Conservation (phyloP, 2,329 filamentous ascomycete genomes). For the Rachicladosporium sp. region DNA sequence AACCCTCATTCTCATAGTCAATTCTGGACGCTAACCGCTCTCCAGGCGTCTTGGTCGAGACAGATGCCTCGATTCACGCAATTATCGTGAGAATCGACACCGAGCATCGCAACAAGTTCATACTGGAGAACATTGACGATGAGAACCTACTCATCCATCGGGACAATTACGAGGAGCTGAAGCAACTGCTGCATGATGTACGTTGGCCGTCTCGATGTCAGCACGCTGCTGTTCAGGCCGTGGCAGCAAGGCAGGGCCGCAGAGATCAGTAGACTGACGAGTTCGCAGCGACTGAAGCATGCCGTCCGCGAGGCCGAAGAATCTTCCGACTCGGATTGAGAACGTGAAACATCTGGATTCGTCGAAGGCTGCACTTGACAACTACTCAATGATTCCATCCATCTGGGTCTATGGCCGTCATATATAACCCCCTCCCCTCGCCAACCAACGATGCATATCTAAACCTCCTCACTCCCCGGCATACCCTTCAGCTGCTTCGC, state of each 20-base stretch:
- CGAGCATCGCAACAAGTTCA: slow-evolving; percentile 53
- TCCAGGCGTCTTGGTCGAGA: slow-evolving; percentile 61
- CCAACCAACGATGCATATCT: too few relatives aligned
- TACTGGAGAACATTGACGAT: slow-evolving; percentile 71
- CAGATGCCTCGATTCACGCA: slow-evolving; percentile 77
- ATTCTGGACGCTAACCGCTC: not conserved
- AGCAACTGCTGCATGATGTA: slow-evolving; percentile 57
- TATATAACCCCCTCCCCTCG: too few relatives aligned
- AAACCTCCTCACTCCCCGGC: slow-evolving; percentile 15
- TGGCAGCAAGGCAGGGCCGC: not conserved
- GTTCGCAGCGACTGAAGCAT: slow-evolving; percentile 22
- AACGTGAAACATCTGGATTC: not conserved
- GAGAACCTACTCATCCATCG: slow-evolving; percentile 64
- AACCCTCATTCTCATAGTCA: not conserved
- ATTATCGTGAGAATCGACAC: slow-evolving; percentile 69
- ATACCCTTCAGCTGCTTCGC: slow-evolving; percentile 30
- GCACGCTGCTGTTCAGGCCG: not conserved
- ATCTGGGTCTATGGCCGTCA: too few relatives aligned
- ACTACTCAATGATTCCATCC: not conserved
- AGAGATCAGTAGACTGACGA: not conserved
- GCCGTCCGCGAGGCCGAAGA: slow-evolving; percentile 26
- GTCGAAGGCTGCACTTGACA: not conserved
- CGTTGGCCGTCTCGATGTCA: slow-evolving; percentile 6
- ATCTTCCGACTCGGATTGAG: slow-evolving; percentile 22
- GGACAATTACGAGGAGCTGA: slow-evolving; percentile 56